Evolutionary conservation across 306 rosid genomes (phyloP), one percentile per base, ranked within the genome.

Genomic region (Citrullus mucosospermus): DNA sequence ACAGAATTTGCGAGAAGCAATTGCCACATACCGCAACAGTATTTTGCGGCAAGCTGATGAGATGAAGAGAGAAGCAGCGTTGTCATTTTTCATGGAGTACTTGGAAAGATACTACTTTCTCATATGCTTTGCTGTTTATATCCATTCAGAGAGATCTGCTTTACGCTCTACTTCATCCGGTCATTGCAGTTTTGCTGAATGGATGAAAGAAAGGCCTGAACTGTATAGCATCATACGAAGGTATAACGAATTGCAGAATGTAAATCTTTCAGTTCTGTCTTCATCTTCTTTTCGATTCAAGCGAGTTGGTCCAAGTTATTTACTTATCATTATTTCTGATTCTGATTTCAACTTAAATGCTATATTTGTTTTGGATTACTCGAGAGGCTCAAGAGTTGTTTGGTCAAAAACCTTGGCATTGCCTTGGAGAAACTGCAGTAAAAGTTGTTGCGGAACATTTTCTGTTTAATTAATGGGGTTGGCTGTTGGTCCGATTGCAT

Each of bases 101-200:
- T 85, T 93, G 85, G 98, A 93, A 86, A 91, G 98, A 88, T 93
- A 93, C 91, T 93, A 93, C 92, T 93, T 93, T 79, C 92, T 93
- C 50, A 93, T 93, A 89, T 93, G 98, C 85, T 93, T 93, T 87
- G 91, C 98, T 18, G 98, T 93, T 63, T 93, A 89, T 90, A 83
- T 93, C 78, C 90, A 93, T 85, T 91, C 96, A 46, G 91, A 90
- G 85, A 84, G 87, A 84, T 84, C 87, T 77, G 78, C 83, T 56
- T 85, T 86, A 77, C 83, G 78, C 67, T 85, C 93, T 77, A 88
- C 87, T 80, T 85, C 89, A 58, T 80, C 53, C 77, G 85, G 62
- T 77, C 82, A 77, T 51, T 75, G 84, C 81, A 85, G 89, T 78
- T 93, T 93, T 82, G 80, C 96, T 81, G 93, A 89, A 68, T 93